Evolutionary conservation across 1,284 basidiomycete species (phyloP).

Genomic region (Microbotryum lychnidis-dioicae): DNA sequence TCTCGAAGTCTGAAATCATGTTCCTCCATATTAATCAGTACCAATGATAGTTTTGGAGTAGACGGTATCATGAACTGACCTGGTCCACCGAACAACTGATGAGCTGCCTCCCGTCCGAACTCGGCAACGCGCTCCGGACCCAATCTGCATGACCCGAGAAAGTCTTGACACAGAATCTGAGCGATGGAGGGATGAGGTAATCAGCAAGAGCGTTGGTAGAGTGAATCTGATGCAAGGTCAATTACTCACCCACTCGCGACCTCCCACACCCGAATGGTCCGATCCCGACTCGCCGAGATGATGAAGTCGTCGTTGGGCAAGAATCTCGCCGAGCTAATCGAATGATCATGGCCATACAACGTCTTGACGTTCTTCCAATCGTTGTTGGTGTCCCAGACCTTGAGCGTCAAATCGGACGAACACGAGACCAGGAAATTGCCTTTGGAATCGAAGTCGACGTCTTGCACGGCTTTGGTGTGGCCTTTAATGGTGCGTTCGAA

Average conservation of each 20-base stretch:
- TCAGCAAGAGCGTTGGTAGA: not conserved
- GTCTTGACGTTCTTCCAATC: conserved; percentile 84
- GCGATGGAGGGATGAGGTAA: conserved; percentile 23
- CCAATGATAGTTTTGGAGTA: no score
- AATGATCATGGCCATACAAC: conserved; percentile 81
- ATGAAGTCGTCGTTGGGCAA: conserved; percentile 73
- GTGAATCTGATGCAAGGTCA: not conserved
- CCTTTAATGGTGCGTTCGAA: conserved; percentile 86
- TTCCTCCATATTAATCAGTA: not conserved
- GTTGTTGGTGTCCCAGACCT: conserved; percentile 81
- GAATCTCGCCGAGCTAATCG: conserved; percentile 74
- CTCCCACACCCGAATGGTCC: conserved; percentile 78
- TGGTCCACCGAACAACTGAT: conserved; percentile 79
- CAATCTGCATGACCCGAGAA: conserved; percentile 59
- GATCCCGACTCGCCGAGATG: conserved; percentile 76
- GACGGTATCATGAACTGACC: conserved; percentile 44
- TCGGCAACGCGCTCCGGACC: conserved; percentile 61
- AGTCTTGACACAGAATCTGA: conserved; percentile 53
- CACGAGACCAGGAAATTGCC: conserved; percentile 75
- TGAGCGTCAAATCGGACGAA: conserved; percentile 80
- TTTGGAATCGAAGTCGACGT: conserved; percentile 79
- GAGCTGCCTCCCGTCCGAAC: conserved; percentile 64
- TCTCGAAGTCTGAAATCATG: conserved; percentile 56
- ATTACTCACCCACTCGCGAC: conserved; percentile 62
- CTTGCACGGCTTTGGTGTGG: conserved; percentile 78